Evolutionary conservation across 2,329 filamentous ascomycete species (phyloP), one percentile per base, ranked within the genome.

Genomic region (Penicillium digitatum): DNA sequence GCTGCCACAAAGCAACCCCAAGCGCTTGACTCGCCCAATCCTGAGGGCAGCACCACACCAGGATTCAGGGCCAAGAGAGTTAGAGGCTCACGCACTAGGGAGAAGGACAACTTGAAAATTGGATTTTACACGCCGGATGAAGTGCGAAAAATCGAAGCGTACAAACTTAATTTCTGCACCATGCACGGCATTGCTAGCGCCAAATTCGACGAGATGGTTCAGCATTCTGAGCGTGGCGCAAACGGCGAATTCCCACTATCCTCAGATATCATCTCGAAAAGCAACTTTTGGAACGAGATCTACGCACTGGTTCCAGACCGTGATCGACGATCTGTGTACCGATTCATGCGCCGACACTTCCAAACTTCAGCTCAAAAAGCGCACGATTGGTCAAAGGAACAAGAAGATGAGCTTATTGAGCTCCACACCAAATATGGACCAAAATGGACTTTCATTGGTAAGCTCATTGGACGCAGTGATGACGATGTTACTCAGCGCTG

Each of bases 321-420:
- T 27, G 70, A 74, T 50, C 63, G 61, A 24, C 63, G 72, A 47
- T 76, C 74, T 14, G 65, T 76, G 39, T 67, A 70, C 43, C 68
- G 75, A 9, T 78, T 76, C 59, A 74, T 75, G 67, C 69, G 72
- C 14, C 69, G 74, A 12, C 74, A 76, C 59, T 77, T 76, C 58
- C 72, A 74, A 52, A 66, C 66, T 10, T 70, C 70, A 7, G 54
- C 60, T 1, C 71, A 73, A 50, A 73, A 72, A 35, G 68, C 70
- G 2, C 69, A 71, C 34, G 61, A 72, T 10, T 78, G 75, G 75
- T 71, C 72, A 1, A 50, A 56, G 1, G 72, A 72, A 42, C 74
- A 77, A 53, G 74, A 77, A 26, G 64, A 72, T 11, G 74, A 77
- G 48, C 68, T 78, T 4, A 60, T 72, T 22, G 44, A 54, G 5